Evolutionary conservation across 192 early-diverging fungal species (phyloP).

Genomic region (Umbelopsis sp.): DNA sequence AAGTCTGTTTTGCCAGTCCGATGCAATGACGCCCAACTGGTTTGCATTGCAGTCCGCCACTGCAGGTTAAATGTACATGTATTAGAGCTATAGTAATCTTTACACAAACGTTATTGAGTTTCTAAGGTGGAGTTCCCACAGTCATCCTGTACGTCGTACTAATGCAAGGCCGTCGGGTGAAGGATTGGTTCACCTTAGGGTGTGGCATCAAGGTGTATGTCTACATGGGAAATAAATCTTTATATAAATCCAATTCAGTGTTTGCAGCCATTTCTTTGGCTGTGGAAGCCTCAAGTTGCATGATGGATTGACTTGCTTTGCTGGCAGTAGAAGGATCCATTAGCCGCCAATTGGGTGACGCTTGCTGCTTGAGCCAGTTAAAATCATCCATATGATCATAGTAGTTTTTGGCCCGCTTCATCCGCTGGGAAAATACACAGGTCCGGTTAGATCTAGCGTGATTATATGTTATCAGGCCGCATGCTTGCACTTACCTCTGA

Average conservation of each 20-base stretch:
- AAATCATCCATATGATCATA: slow-evolving; percentile 84
- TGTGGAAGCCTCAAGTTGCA: not conserved
- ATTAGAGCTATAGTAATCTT: not conserved
- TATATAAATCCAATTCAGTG: not conserved
- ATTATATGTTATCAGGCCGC: not conserved
- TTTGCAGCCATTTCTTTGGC: not conserved
- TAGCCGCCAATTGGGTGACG: slow-evolving; percentile 77
- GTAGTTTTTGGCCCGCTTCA: slow-evolving; percentile 22
- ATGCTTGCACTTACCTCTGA: not conserved
- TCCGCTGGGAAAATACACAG: not conserved
- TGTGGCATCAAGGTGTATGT: not conserved
- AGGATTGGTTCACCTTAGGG: not conserved
- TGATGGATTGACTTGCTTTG: not conserved
- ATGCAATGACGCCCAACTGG: no score
- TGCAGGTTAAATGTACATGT: no score
- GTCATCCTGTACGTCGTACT: not conserved
- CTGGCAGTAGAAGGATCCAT: slow-evolving; percentile 49
- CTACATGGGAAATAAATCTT: not conserved
- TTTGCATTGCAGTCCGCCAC: no score
- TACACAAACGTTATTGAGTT: not conserved
- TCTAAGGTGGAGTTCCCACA: not conserved
- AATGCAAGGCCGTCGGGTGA: not conserved
- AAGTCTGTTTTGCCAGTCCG: no score
- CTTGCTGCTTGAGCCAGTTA: slow-evolving; percentile 83
- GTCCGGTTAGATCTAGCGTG: not conserved